phyloP scores from a whole-genome alignment of 768 basidiomycete species.

The Trametes elegans region DNA sequence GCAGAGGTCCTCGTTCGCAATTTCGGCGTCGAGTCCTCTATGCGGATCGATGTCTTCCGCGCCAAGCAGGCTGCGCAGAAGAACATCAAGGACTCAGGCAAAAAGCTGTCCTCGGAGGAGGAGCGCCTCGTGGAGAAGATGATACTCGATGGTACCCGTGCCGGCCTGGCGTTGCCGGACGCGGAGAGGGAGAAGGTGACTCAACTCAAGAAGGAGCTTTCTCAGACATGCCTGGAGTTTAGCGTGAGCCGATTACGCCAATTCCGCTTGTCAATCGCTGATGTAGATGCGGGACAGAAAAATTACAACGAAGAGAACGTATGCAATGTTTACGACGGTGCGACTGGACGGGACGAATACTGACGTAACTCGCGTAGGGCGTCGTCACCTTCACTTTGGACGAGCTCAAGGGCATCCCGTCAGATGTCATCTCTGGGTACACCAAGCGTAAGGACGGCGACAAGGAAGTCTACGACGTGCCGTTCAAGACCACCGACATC shows the following conservation, averaged over 20 bases:
- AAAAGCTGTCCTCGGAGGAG: slow-evolving; percentile 62
- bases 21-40: slow-evolving; percentile 71
- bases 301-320: slow-evolving; percentile 91
- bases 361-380: slow-evolving; percentile 43
- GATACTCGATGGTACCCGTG: slow-evolving; percentile 76
- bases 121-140: slow-evolving; percentile 77
- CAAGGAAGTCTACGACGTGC: slow-evolving; percentile 65
- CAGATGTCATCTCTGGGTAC: slow-evolving; percentile 80
- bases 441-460: slow-evolving; percentile 58
- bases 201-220: slow-evolving; percentile 71
- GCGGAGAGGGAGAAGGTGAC: slow-evolving; percentile 57
- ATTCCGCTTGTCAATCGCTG: slow-evolving; percentile 1
- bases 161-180: slow-evolving; percentile 73
- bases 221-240: slow-evolving; percentile 76
- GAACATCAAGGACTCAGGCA: slow-evolving; percentile 61
- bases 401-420: slow-evolving; percentile 78
- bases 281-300: slow-evolving; percentile 45
- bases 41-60: slow-evolving; percentile 79
- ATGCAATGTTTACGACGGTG: slow-evolving; percentile 39
- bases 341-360: too few species aligned
- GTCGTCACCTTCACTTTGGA: slow-evolving; percentile 62
- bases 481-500: slow-evolving; percentile 78
- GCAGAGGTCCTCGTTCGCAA: slow-evolving; percentile 71
- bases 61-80: slow-evolving; percentile 69
- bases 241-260: slow-evolving; percentile 46